Evolutionary conservation across 345 rosid species (phyloP).

Genomic region (Litchi chinensis): DNA sequence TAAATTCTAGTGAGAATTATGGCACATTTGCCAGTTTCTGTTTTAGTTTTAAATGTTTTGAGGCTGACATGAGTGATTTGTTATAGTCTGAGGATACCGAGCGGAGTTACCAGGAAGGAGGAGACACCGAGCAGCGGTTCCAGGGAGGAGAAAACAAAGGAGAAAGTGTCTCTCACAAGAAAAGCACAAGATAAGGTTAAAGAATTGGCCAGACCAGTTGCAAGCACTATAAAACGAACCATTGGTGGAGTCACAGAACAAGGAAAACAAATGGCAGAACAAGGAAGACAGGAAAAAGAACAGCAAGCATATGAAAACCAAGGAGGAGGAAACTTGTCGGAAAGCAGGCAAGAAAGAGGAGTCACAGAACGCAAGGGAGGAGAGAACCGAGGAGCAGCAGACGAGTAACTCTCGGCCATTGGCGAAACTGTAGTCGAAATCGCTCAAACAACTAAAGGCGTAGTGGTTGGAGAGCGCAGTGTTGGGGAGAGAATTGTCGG

Average conservation of each 20-base stretch:
- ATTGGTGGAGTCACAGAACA: neutral
- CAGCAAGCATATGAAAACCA: too few species aligned
- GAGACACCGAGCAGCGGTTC: constrained; percentile 21
- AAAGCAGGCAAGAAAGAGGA: neutral
- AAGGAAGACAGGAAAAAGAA: neutral
- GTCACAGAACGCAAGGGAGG: neutral
- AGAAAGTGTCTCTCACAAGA: constrained; percentile 17
- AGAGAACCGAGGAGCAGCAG: neutral
- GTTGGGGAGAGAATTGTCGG: constrained; percentile 6
- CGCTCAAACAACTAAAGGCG: constrained; percentile 58
- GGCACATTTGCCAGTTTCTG: neutral
- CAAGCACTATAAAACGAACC: constrained; percentile 14
- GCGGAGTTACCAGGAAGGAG: constrained; percentile 26
- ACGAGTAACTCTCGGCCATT: constrained; percentile 57
- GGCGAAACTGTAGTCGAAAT: constrained; percentile 78
- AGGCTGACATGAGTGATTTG: neutral
- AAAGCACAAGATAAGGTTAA: constrained; percentile 21
- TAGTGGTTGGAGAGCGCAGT: constrained; percentile 41
- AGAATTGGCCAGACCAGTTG: neutral
- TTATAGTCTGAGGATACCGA: constrained; percentile 22
- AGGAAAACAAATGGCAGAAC: neutral
- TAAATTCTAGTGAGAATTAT: too few species aligned
- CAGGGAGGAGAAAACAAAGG: constrained; percentile 26
- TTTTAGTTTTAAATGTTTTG: neutral
- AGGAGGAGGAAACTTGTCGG: too few species aligned